Conservation (phyloP, 1,284 basidiomycete species). For the Microbotryum silenes-acaulis region DNA sequence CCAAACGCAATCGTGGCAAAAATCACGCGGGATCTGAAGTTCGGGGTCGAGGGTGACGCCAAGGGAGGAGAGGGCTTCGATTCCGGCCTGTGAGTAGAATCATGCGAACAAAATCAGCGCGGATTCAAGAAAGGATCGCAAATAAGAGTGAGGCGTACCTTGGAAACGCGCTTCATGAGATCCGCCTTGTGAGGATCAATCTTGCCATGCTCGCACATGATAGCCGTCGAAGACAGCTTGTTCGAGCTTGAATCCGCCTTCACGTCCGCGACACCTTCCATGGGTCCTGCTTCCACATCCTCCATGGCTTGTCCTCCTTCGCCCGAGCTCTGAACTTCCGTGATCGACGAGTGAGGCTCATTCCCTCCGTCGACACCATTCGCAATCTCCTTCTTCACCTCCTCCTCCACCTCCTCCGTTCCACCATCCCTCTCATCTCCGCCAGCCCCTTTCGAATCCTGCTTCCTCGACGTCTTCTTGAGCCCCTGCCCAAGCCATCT, state of each 20-base stretch:
- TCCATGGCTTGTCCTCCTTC: background rate
- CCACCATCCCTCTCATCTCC: background rate
- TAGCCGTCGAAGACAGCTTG: constrained; percentile 37
- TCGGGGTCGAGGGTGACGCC: constrained; percentile 43
- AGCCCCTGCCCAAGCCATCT: constrained; percentile 48
- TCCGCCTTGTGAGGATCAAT: constrained; percentile 53
- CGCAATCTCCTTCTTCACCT: background rate
- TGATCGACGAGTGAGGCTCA: background rate
- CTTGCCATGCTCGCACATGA: constrained; percentile 54
- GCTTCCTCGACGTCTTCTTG: constrained; percentile 1
- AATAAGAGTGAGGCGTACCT: constrained; percentile 41
- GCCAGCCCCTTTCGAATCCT: background rate
- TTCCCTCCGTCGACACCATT: background rate
- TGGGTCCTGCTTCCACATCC: background rate
- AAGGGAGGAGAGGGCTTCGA: constrained; percentile 3
- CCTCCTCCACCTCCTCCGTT: background rate
- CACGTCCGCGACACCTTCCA: background rate
- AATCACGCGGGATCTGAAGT: constrained; percentile 46
- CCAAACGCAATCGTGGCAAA: constrained; percentile 57
- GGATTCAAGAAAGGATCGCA: constrained; percentile 33
- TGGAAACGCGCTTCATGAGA: constrained; percentile 58
- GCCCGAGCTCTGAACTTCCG: background rate
- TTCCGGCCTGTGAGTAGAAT: constrained; percentile 1
- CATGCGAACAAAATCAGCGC: background rate
- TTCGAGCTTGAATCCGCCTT: background rate